Evolutionary conservation across 768 basidiomycete genomes (phyloP), one percentile per base, ranked within the genome.

Genomic region (Suillus subalutaceus): DNA sequence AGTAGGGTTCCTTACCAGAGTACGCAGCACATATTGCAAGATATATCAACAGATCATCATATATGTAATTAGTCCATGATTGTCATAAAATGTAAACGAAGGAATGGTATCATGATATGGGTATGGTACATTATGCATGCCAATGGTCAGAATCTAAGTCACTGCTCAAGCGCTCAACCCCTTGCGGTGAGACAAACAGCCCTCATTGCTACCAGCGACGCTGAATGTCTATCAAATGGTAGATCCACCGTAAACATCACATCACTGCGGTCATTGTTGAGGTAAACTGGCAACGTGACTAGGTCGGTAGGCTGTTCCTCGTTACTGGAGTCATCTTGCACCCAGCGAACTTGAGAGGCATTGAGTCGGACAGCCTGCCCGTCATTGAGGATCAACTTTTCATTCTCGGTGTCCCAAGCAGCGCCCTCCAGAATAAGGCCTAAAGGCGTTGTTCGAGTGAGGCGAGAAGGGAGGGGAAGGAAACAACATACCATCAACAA

Each of bases 111-210:
- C 40, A 30, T 43, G 43, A 60, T 57, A 59, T 2, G 69, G 73
- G 72, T 74, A 77, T 75, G 68, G 41, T 60, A 16, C 15, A 59
- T 23, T 35, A 40, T 41, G 57, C 26, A 26, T 65, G 66, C 16
- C 15, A 43, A 43, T 13, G 10, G 18, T 60, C 1, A 52, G 26
- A 41, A 69, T 52, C 18, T n/a, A 62, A 26, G 26, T 13, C 30
- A 30, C 38, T 26, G 48, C 69, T 68, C 80, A 91, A 71, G 86
- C 12, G 35, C 69, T 69, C 79, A 92, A 71, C 87, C 86, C 63
- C 90, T 88, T 48, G 95, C 94, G 8, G 93, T 95, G 71, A 98
- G 81, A 78, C 95, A 97, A 55, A 96, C 92, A 10, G 94, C 95
- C 58, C 95, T 83, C 81, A 93, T 96, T 37, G 93, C 88, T 13